Base-by-base conservation (phyloP, 108 stramenopile species). In the Chaetoceros tenuissimus region DNA sequence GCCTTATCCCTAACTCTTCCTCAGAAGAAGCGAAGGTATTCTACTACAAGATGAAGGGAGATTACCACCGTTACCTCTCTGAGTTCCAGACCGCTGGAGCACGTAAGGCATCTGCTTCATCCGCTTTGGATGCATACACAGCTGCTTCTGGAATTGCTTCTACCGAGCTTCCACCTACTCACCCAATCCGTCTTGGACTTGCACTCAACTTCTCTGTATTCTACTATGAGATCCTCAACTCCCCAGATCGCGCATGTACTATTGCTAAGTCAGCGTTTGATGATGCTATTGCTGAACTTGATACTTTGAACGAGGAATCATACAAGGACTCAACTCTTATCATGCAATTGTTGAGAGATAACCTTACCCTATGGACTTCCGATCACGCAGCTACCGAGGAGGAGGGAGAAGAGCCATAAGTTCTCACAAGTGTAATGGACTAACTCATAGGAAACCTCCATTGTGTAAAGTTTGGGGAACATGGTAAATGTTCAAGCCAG, bases 261-360 rank as follows among this genome's bases (percentile, higher is more conserved):
- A 95, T 98, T 51, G 97, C 97, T 78, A 98, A 98, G 83, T 84
- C 86, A 63, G 99, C 99, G 16, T 99, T 99, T 71, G 99, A 99
- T 60, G 96, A 97, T 66, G 99, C 99, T 62, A 99, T 99, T 69
- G 97, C 97, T 27, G 98, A 99, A 73, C 87, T 99, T 45, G 99
- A 99, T 79, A 98, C 97, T 28, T 78, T 99, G 57, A 88, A 92
- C 57, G 99, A 99, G 66, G 97, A 99, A 74, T 87, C 87, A 7
- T 99, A 99, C 96, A 99, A 99, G 95, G 99, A 99, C 73, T 96
- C 96, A 3, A 99, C 99, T 16, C 90, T 99, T 55, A 99, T 99
- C 79, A 99, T 99, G 99, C 99, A 99, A 80, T 73, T 99, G 49
- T 80, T 99, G 30, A 78, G 99, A 46, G 99, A 99, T 73, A 99